A percentile compares a stretch with the other conserved stretches of the same genome.
Evolutionary conservation across 768 basidiomycete genomes (phyloP).

Genomic region (Glaciozyma martinii): DNA sequence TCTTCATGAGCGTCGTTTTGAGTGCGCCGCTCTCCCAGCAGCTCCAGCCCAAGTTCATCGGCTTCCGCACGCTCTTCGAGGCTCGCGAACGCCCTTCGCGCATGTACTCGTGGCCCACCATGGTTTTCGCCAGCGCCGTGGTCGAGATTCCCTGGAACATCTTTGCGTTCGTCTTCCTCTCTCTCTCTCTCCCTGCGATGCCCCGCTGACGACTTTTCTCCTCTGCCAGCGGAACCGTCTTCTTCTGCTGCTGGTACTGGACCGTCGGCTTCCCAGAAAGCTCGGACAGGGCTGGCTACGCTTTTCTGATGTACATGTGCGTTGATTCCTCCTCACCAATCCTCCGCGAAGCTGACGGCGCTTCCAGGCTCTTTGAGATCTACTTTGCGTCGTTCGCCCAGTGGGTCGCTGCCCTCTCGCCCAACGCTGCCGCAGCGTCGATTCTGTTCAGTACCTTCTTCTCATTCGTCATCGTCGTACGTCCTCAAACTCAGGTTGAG

Average conservation of each 20-base stretch:
- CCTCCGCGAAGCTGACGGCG: background rate
- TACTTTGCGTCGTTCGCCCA: conserved; percentile 58
- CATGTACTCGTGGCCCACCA: conserved; percentile 55
- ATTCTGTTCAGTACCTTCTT: conserved; percentile 38
- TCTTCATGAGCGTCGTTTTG: conserved; percentile 19
- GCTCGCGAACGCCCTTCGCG: conserved; percentile 57
- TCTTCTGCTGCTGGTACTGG: conserved; percentile 64
- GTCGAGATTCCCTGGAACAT: conserved; percentile 33
- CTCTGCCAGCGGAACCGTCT: conserved; percentile 47
- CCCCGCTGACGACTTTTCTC: background rate
- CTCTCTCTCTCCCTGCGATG: conserved; percentile 17
- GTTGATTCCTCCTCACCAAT: background rate
- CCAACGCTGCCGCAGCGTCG: conserved; percentile 54
- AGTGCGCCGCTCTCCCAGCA: conserved; percentile 53
- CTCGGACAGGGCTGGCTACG: conserved; percentile 47
- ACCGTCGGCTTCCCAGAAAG: conserved; percentile 55
- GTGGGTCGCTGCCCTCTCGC: conserved; percentile 54
- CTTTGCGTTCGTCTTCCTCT: background rate
- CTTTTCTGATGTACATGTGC: conserved; percentile 44
- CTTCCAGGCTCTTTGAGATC: conserved; percentile 51
- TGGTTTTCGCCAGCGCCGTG: conserved; percentile 18
- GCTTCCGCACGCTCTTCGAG: conserved; percentile 55
- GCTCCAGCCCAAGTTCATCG: conserved; percentile 55
- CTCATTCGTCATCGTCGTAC: conserved; percentile 12
- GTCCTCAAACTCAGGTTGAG: background rate